phyloP scores from a whole-genome alignment of 495 filamentous ascomycete genomes.

The Poronia punctata region DNA sequence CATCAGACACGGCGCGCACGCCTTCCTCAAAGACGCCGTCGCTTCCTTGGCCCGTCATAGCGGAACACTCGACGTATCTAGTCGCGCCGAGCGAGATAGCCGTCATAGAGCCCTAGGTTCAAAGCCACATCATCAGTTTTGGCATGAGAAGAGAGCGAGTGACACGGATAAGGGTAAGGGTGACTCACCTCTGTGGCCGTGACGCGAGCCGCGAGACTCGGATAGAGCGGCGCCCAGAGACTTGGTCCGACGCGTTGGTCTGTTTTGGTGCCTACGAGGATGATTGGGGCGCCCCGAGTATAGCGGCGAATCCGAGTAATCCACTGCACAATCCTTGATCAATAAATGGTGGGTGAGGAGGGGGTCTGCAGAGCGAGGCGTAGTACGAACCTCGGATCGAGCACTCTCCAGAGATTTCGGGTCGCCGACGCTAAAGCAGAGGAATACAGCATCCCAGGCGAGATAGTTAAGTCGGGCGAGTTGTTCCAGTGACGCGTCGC shows the following conservation, averaged over 20 bases:
- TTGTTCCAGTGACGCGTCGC: constrained; percentile 15
- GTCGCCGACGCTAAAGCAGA: constrained; percentile 22
- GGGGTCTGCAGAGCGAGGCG: too few species aligned
- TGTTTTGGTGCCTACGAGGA: constrained; percentile 23
- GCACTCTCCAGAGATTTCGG: constrained; percentile 3
- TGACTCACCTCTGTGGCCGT: constrained; percentile 9
- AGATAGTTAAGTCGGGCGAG: constrained; percentile 21
- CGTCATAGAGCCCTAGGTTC: constrained; percentile 7
- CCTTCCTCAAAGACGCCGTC: constrained; percentile 17
- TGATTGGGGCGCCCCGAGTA: constrained; percentile 13
- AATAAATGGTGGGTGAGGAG: too few species aligned
- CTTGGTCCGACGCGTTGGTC: constrained; percentile 12
- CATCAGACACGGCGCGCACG: constrained; percentile 9
- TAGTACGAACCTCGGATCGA: constrained; percentile 15
- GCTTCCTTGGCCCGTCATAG: constrained; percentile 20
- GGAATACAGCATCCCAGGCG: constrained; percentile 24
- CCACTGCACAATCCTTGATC: constrained; percentile 18
- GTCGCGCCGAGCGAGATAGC: constrained; percentile 8
- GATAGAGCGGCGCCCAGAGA: constrained; percentile 13
- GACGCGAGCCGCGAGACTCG: constrained; percentile 6
- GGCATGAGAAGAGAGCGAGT: neutral
- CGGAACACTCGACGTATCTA: constrained; percentile 23
- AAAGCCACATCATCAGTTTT: too few species aligned
- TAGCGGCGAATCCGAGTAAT: constrained; percentile 14
- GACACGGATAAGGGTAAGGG: neutral